Base-by-base conservation (phyloP, 2,329 filamentous ascomycete genomes). In the Aspergillus aculeatus region DNA sequence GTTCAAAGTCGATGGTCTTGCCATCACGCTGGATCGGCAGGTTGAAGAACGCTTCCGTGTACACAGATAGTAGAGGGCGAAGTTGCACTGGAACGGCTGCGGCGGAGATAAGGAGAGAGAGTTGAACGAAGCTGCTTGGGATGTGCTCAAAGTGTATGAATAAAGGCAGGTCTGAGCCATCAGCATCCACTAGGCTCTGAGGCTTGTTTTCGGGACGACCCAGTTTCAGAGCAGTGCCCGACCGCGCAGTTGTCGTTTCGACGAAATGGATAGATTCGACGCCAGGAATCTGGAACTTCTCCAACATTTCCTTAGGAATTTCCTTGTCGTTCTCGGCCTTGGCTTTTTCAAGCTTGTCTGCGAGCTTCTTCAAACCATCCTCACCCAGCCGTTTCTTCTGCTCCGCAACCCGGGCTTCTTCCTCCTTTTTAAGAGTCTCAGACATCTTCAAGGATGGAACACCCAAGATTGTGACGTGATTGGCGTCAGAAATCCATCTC, bases 71-170 rank as follows among this genome's bases (percentile, higher is more conserved):
- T 23, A 99, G 78, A 3, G 95, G 95, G 71, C 94, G 92, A 60
- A 94, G 83, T 64, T 93, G 85, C n/a, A 89, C 83, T 0, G 93
- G 91, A 1, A 97, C 81, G 32, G 86, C 81, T 2, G 87, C 84
- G 0, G 92, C 96, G 55, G 91, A 91, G 53, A 98, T 81, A 58
- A 95, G 86, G 23, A 98, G 77, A 51, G 86, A 89, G 59, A 98
- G 84, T 67, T 94, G 89, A 6, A 96, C 92, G 73, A 99, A 99
- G 71, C 92, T 96, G 60, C 91, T 96, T 2, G 89, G 89, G 14
- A 98, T 92, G 70, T 96, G 89, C 76, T 99, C 95, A 66, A 96
- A 99, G 76, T 99, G 94, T n/a, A 99, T 83, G 76, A 97, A 99
- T 2, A 98, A 80, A 0, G 92, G 89, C n/a, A 88, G 73, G 16